Evolutionary conservation across 306 rosid genomes (phyloP).

Genomic region (Trifolium fragiferum): DNA sequence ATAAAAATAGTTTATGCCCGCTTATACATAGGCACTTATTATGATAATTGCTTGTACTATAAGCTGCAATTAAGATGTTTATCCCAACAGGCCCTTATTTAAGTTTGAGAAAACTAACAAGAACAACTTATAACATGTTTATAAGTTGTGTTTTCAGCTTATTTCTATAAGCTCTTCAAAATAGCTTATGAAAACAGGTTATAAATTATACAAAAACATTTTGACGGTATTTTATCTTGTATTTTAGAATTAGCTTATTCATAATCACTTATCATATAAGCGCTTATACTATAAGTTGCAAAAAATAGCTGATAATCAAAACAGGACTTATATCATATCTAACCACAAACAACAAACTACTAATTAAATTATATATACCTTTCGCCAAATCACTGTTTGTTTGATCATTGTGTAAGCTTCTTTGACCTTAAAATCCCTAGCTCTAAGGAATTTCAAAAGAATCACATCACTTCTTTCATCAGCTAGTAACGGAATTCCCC

Average conservation of each 20-base stretch:
- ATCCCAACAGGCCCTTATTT: no score
- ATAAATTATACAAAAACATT: neutral
- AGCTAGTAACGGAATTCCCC: slow-evolving; percentile 79
- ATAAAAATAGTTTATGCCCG: no score
- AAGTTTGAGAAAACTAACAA: no score
- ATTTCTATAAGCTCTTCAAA: no score
- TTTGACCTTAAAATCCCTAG: slow-evolving; percentile 83
- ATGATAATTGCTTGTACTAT: no score
- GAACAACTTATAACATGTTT: no score
- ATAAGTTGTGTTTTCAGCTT: no score
- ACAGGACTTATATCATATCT: neutral
- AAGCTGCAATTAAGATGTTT: no score
- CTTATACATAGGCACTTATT: no score
- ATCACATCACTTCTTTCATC: slow-evolving; percentile 74
- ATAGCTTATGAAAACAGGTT: neutral
- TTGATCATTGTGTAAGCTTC: slow-evolving; percentile 74
- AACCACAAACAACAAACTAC: no score
- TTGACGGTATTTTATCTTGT: neutral
- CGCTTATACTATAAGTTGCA: neutral
- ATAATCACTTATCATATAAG: neutral
- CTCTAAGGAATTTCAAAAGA: slow-evolving; percentile 78
- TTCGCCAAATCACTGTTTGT: slow-evolving; percentile 76
- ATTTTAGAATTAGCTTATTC: neutral
- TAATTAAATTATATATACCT: neutral
- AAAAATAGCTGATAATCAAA: neutral